Evolutionary conservation across 345 rosid species (phyloP), one percentile per base, ranked within the genome.

Genomic region (Aethionema arabicum): DNA sequence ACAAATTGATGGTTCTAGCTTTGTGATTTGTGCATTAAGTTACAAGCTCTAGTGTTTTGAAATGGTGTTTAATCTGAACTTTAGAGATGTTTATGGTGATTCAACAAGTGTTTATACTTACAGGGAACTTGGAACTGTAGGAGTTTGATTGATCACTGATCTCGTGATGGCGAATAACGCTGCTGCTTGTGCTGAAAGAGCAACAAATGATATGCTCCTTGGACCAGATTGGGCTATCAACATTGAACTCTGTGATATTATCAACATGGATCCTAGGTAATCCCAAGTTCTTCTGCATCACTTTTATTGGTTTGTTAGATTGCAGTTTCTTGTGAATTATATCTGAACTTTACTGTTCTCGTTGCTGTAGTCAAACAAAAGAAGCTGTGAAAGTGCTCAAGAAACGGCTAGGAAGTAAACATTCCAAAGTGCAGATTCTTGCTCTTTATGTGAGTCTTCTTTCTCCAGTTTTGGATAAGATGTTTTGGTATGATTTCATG

Each of bases 141-240:
- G 50, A 54, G 40, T 63, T 63, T 64, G 31, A 21, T 12, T 64
- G 44, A 61, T 49, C 59, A 54, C 30, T 2, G 39, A 67, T 46
- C 41, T 56, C 3, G 46, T 42, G 62, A 91, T 88, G 98, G 85
- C 91, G n/a, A 79, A 70, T 72, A 82, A 63, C 52, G 98, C 81
- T 8, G 83, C 90, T 32, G 77, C 87, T n/a, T 87, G 88, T 69
- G 98, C 95, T 29, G 99, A 93, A 80, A 87, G 97, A 76, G 97
- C 97, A 11, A 93, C 99, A 0, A 90, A 79, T 72, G 97, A 90
- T 74, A 79, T 79, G 85, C 66, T 93, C 76, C 82, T 85, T 47
- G 91, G 91, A 65, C 99, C 99, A 0, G 99, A 93, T 62, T 93
- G 99, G 99, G 96, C 96, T 42, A 65, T 93, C 63, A 93, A 84